Evolutionary conservation across 148 eudicot species (phyloP).

Genomic region (Oxyria digyna): DNA sequence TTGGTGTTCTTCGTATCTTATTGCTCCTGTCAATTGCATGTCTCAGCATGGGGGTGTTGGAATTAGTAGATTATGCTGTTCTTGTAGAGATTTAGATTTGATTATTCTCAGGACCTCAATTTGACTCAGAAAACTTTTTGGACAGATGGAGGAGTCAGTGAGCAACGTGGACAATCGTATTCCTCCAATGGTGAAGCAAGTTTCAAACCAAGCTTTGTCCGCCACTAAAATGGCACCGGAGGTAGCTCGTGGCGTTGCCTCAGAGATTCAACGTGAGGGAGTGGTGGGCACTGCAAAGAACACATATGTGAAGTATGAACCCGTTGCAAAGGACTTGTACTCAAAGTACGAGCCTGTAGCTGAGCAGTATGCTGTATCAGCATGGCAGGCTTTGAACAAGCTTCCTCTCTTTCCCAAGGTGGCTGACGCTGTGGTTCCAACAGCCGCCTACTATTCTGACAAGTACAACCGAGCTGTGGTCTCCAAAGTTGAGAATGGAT

Average conservation of each 20-base stretch:
- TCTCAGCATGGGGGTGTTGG: too few relatives aligned
- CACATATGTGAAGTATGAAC: constrained; percentile 63
- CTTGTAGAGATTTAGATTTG: not conserved
- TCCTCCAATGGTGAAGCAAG: constrained; percentile 53
- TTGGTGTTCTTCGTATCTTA: not conserved
- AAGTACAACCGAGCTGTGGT: constrained; percentile 69
- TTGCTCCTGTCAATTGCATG: not conserved
- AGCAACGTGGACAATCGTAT: constrained; percentile 44
- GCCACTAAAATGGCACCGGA: constrained; percentile 71
- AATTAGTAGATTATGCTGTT: not conserved
- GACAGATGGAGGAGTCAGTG: constrained; percentile 76
- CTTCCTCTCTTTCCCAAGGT: constrained; percentile 80
- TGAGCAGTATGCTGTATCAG: constrained; percentile 63
- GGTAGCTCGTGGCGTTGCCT: constrained; percentile 55
- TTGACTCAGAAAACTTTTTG: not conserved
- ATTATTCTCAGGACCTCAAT: not conserved
- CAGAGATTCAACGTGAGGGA: constrained; percentile 60
- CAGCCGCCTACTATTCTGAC: constrained; percentile 65
- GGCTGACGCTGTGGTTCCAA: constrained; percentile 61
- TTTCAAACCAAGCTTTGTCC: constrained; percentile 42
- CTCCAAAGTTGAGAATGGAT: constrained; percentile 58
- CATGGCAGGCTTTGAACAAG: constrained; percentile 66
- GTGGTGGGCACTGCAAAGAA: constrained; percentile 64
- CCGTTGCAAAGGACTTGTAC: constrained; percentile 68
- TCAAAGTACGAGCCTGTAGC: constrained; percentile 82